Percentiles rank a stretch among this genome's conserved stretches.
These are phyloP conservation scores for Lentinula guzmanii DNA, from an alignment of 768 basidiomycete genomes.

Conservation along the genomic window DNA sequence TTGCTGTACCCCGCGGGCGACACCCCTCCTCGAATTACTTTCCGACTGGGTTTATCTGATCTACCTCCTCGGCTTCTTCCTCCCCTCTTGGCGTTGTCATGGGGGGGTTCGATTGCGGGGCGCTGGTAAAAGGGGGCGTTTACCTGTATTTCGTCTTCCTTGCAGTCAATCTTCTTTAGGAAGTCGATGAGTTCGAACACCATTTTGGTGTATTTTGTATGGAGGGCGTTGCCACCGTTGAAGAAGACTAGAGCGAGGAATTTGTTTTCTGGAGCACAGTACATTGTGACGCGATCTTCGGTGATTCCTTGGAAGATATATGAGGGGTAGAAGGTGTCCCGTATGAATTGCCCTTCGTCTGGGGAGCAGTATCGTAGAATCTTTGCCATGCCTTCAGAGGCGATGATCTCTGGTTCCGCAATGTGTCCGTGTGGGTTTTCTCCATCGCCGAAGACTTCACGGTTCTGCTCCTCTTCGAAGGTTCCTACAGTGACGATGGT, in stretches of 20 bases:
- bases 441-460: no score
- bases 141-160: no score
- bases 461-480: no score
- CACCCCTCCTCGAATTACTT: neutral
- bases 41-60: neutral
- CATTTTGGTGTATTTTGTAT: neutral
- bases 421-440: no score
- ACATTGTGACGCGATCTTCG: neutral
- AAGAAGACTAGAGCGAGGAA: neutral
- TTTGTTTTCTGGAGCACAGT: neutral
- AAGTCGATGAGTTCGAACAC: neutral
- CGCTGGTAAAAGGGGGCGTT: neutral
- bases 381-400: neutral
- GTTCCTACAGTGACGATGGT: no score
- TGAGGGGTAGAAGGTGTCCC: neutral
- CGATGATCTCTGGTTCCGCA: no score
- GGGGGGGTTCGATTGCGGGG: neutral
- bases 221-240: neutral
- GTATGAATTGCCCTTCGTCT: neutral
- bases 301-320: neutral
- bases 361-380: neutral
- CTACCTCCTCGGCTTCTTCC: neutral
- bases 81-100: neutral
- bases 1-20: neutral
- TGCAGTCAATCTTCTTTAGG: neutral